Evolutionary conservation across 1,284 basidiomycete species (phyloP).

Genomic region (Malassezia brasiliensis): DNA sequence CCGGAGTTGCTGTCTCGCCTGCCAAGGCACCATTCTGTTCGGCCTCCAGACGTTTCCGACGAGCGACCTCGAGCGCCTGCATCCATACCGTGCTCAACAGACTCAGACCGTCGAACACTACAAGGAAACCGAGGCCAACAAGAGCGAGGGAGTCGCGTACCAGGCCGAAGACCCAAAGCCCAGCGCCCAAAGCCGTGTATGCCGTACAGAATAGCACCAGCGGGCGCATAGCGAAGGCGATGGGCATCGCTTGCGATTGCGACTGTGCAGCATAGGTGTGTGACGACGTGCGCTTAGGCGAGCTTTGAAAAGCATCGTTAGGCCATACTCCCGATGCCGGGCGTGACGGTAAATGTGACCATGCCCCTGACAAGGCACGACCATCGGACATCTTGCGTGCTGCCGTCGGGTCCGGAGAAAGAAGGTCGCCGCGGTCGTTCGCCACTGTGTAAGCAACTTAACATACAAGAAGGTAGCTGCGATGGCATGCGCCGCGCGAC

Average conservation of each 20-base stretch:
- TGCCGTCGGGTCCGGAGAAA: slow-evolving; percentile 2
- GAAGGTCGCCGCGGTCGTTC: not conserved
- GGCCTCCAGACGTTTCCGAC: not conserved
- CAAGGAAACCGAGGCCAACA: slow-evolving; percentile 86
- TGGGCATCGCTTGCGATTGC: slow-evolving; percentile 2
- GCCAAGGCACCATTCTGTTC: not conserved
- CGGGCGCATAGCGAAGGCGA: slow-evolving; percentile 20
- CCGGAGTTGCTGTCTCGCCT: too few relatives aligned
- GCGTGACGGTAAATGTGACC: slow-evolving; percentile 1
- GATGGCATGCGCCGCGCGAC: not conserved
- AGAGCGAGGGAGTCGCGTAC: slow-evolving; percentile 73
- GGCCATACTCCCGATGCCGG: slow-evolving; percentile 1
- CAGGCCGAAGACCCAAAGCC: slow-evolving; percentile 83
- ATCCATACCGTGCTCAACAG: slow-evolving; percentile 17
- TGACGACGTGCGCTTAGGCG: not conserved
- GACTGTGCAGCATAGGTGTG: slow-evolving; percentile 18
- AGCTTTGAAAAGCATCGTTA: not conserved
- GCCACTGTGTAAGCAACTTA: not conserved
- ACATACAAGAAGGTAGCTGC: not conserved
- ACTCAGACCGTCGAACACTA: slow-evolving; percentile 73
- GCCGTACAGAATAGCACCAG: slow-evolving; percentile 49
- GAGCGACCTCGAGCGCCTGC: not conserved
- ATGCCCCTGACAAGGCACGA: not conserved
- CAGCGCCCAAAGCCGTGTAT: slow-evolving; percentile 53
- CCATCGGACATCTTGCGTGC: slow-evolving; percentile 2